Evolutionary conservation across 352 stramenopile species (phyloP), one percentile per base, ranked within the genome.

Genomic region (Phytophthora fragariae): DNA sequence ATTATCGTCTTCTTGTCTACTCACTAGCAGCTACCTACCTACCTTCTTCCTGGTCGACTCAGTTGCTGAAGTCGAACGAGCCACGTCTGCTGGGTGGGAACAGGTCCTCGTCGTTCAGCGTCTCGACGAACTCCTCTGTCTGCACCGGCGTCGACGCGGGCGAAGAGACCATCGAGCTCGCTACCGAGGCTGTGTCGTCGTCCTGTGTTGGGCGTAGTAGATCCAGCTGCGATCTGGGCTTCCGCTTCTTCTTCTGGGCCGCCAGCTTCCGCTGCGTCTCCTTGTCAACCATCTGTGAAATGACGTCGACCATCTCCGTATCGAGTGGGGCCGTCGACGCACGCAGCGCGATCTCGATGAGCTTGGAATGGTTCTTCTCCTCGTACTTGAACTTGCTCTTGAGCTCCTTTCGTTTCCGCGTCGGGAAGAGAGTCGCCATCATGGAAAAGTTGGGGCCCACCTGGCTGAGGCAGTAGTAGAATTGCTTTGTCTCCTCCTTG

Each of bases 311-410:
- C 65, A 95, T 93, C 65, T 95, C 88, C n/a, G 81, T 77, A 73
- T 94, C 87, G 3, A 96, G 73, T 17, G 89, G 89, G 0, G 88
- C 85, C 47, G 84, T 70, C 3, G 89, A 92, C 1, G 86, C 88
- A 62, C 87, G 82, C 2, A 96, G 76, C 8, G 89, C 89, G 47
- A 96, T 92, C 57, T 96, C 89, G 35, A 96, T 93, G 12, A 96
- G 72, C 37, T 68, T 72, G 1, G 83, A 77, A 41, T 94, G 86
- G 49, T 89, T 80, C 77, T 92, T 96, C 70, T 96, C 89, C 59
- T 96, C 89, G 41, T 86, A 92, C 64, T 96, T 96, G 70, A 96
- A 96, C 61, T 96, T 96, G 71, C 82, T 88, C 77, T 96, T 96
- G 17, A 96, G 76, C 55, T 96, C 89, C 68, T 90, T 89, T 17